Percentiles rank a stretch among this genome's conserved stretches.
Evolutionary conservation across 805 yeast species (phyloP).

Genomic region (Cyberlindnera amylophila): DNA sequence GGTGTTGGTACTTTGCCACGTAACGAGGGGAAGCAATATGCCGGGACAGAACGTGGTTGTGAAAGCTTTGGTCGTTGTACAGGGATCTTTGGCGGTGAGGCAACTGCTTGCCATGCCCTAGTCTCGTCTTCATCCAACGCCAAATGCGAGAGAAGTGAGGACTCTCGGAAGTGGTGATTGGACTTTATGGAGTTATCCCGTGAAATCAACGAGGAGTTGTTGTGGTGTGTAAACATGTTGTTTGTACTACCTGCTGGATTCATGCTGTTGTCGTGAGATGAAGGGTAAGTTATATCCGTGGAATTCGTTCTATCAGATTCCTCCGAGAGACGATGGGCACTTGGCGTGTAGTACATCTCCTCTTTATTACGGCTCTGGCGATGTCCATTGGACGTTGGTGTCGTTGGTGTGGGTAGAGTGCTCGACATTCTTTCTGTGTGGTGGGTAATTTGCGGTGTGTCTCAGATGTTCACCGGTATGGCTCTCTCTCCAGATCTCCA

Average conservation of each 20-base stretch:
- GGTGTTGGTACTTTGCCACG: slow-evolving; percentile 12
- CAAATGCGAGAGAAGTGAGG: slow-evolving; percentile 13
- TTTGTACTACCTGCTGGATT: not conserved
- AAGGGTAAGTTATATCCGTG: slow-evolving; percentile 5
- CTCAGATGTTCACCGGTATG: no score
- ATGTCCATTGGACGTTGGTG: not conserved
- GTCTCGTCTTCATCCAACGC: slow-evolving; percentile 15
- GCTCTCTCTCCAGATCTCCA: no score
- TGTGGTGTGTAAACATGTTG: not conserved
- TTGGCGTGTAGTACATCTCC: not conserved
- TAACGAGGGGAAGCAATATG: slow-evolving; percentile 18
- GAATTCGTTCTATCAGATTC: slow-evolving; percentile 3
- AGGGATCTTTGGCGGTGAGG: slow-evolving; percentile 7
- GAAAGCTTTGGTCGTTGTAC: not conserved
- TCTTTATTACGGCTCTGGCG: no score
- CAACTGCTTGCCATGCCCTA: slow-evolving; percentile 11
- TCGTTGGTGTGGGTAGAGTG: slow-evolving; percentile 1
- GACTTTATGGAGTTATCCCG: not conserved
- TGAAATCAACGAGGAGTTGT: not conserved
- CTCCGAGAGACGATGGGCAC: slow-evolving; percentile 1
- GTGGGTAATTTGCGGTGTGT: not conserved
- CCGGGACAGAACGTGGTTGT: slow-evolving; percentile 14
- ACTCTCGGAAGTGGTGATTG: slow-evolving; percentile 9
- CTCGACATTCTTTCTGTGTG: slow-evolving; percentile 1
- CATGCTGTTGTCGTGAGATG: not conserved